Conservation (phyloP, 1,139 yeast species). For the Candida sp. region DNA sequence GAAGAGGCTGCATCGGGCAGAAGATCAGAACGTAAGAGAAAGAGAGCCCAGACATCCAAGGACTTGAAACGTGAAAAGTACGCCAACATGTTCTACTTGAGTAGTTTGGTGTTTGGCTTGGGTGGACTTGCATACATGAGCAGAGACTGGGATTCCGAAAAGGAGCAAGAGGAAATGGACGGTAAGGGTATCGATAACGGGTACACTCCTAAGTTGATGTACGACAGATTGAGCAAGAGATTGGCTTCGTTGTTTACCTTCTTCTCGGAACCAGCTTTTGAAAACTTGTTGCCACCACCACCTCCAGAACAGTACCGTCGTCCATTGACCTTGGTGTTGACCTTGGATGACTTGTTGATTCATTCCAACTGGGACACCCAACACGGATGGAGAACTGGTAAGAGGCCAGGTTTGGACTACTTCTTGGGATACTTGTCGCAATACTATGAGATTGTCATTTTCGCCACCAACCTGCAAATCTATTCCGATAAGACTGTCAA, state of each 20-base stretch:
- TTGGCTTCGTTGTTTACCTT: slow-evolving; percentile 77
- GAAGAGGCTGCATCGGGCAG: slow-evolving; percentile 6
- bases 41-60: slow-evolving; percentile 65
- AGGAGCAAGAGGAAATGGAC: slow-evolving; percentile 57
- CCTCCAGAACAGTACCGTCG: slow-evolving; percentile 93
- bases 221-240: slow-evolving; percentile 72
- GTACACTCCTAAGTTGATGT: slow-evolving; percentile 66
- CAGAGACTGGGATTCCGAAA: slow-evolving; percentile 90
- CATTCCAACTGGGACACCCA: slow-evolving; percentile 94
- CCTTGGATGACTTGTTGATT: slow-evolving; percentile 87
- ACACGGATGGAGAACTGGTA: slow-evolving; percentile 98
- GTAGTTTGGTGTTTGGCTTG: slow-evolving; percentile 60
- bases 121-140: slow-evolving; percentile 78
- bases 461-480: slow-evolving; percentile 85
- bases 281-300: slow-evolving; percentile 86
- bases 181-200: slow-evolving; percentile 68
- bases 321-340: slow-evolving; percentile 87
- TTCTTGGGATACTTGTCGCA: slow-evolving; percentile 94
- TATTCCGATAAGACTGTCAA: slow-evolving; percentile 85
- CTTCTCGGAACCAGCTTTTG: slow-evolving; percentile 94
- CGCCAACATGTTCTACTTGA: slow-evolving; percentile 71
- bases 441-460: slow-evolving; percentile 93
- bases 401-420: slow-evolving; percentile 98
- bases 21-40: slow-evolving; percentile 42
- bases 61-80: slow-evolving; percentile 59